Conservation (phyloP, 2,329 filamentous ascomycete genomes). For the Acephala macrosclerotiorum region DNA sequence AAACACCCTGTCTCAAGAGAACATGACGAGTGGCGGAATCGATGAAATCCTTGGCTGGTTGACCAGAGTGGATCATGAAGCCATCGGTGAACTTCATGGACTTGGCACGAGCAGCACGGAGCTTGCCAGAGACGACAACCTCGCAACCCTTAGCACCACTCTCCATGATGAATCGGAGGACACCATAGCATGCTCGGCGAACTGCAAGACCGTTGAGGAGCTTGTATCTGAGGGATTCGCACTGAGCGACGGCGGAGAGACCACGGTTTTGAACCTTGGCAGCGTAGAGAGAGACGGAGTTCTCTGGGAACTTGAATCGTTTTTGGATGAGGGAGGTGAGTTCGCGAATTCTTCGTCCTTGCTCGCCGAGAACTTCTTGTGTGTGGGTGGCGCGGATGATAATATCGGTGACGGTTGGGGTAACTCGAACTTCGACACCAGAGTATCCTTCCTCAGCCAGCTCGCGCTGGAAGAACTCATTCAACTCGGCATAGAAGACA, state of each 20-base stretch:
- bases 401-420: constrained; percentile 97
- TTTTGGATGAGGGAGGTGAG: constrained; percentile 99
- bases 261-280: constrained; percentile 99
- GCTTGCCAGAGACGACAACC: constrained; percentile 99
- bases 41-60: constrained; percentile 99
- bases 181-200: constrained; percentile 99
- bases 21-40: constrained; percentile 98
- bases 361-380: constrained; percentile 99
- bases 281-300: constrained; percentile 99
- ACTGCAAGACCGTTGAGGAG: constrained; percentile 99
- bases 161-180: constrained; percentile 99
- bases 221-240: constrained; percentile 99
- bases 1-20: constrained; percentile 98
- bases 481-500: constrained; percentile 99
- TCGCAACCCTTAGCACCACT: constrained; percentile 99
- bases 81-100: constrained; percentile 99
- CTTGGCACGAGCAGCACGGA: constrained; percentile 98
- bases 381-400: constrained; percentile 99
- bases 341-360: constrained; percentile 99
- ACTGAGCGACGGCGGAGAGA: constrained; percentile 99
- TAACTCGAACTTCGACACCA: constrained; percentile 99
- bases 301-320: constrained; percentile 99
- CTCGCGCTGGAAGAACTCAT: constrained; percentile 99
- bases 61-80: constrained; percentile 99
- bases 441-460: constrained; percentile 99